Evolutionary conservation across 164 flowering plant species (phyloP).

Genomic region (Dillenia turbinata): DNA sequence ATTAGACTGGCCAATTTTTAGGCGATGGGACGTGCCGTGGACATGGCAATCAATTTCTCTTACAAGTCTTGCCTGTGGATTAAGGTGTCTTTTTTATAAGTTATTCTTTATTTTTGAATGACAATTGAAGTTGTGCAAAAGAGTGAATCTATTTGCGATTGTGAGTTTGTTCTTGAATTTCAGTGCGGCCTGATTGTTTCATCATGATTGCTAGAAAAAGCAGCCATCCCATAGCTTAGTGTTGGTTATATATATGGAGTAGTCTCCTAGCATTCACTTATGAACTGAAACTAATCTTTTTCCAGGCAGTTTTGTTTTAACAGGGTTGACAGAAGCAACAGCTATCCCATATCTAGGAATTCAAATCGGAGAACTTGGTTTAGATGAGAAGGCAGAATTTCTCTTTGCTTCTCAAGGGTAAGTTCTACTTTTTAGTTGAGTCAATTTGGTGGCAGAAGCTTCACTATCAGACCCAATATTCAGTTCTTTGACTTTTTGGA

Average conservation of each 20-base stretch:
- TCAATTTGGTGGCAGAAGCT: too few species aligned
- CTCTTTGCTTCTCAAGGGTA: slow-evolving; percentile 79
- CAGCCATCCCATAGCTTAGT: not conserved
- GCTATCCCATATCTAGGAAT: slow-evolving; percentile 62
- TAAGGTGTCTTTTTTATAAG: slow-evolving; percentile 41
- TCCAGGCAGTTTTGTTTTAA: slow-evolving; percentile 95
- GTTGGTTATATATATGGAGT: not conserved
- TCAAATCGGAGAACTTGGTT: slow-evolving; percentile 46
- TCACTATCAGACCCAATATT: too few species aligned
- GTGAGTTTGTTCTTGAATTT: not conserved
- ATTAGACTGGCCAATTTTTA: slow-evolving; percentile 52
- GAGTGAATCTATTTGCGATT: too few species aligned
- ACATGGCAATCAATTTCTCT: slow-evolving; percentile 74
- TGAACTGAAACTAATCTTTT: slow-evolving; percentile 26
- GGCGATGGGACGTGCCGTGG: slow-evolving; percentile 95
- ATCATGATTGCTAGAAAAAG: not conserved
- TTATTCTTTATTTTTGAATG: not conserved
- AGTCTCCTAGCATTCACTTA: not conserved
- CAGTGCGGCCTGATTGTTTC: not conserved
- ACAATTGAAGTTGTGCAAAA: not conserved
- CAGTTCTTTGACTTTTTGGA: too few species aligned
- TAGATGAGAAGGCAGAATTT: slow-evolving; percentile 88
- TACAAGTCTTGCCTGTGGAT: slow-evolving; percentile 76
- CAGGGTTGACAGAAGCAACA: slow-evolving; percentile 80
- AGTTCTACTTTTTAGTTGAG: not conserved